Conservation (phyloP, 2,329 filamentous ascomycete species). For the Blastomyces emzantsi region DNA sequence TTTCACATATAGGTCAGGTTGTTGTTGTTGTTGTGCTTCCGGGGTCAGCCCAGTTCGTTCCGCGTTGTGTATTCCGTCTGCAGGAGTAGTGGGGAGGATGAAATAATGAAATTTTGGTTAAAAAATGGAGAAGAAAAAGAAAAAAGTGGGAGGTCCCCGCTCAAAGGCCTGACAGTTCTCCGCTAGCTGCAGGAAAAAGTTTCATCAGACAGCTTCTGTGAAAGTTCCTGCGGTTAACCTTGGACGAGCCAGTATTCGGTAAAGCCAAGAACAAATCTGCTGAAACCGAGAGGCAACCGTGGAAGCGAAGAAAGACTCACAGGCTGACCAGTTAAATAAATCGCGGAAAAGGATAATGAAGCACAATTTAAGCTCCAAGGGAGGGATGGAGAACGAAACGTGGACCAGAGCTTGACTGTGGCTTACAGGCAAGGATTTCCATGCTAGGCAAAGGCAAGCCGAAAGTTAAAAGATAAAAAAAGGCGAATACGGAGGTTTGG, state of each 20-base stretch:
- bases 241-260: no score
- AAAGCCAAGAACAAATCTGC: no score
- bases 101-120: neutral
- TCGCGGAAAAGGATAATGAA: no score
- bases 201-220: no score
- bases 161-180: no score
- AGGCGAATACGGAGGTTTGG: neutral
- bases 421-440: neutral
- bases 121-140: neutral
- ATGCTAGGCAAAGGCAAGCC: neutral
- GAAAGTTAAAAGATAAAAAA: neutral
- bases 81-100: neutral
- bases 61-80: neutral
- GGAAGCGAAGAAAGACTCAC: no score
- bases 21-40: no score
- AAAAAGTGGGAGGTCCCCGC: neutral
- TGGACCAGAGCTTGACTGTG: neutral
- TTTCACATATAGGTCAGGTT: neutral
- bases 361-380: neutral
- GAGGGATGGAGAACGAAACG: neutral
- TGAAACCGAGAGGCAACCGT: no score
- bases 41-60: neutral
- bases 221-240: no score
- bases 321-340: no score
- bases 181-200: no score